Evolutionary conservation across 129 eudicot genomes (phyloP).

Genomic region (Centaurea solstitialis): DNA sequence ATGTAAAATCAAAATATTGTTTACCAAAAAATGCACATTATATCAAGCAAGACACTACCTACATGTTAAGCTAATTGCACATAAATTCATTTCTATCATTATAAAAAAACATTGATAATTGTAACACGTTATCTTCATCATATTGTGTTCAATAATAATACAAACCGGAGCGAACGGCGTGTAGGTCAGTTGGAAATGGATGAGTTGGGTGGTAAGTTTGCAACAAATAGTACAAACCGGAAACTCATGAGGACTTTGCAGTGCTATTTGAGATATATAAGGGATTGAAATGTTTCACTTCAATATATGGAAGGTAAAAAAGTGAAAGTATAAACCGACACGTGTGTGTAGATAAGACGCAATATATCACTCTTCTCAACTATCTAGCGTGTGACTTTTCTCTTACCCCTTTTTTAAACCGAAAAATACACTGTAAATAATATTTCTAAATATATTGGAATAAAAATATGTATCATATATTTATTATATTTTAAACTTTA

Average conservation of each 20-base stretch:
- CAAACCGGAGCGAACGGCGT: too few relatives aligned
- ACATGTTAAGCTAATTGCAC: not conserved
- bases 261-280: not conserved
- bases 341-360: not conserved
- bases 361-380: not conserved
- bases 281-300: not conserved
- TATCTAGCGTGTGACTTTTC: not conserved
- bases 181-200: too few relatives aligned
- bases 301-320: not conserved
- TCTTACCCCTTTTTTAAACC: not conserved
- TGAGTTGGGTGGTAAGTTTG: too few relatives aligned
- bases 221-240: too few relatives aligned
- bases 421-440: not conserved
- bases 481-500: too few relatives aligned
- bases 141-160: not conserved
- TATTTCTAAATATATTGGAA: too few relatives aligned
- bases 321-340: not conserved
- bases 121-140: not conserved
- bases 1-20: too few relatives aligned
- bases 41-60: not conserved
- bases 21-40: too few relatives aligned
- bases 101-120: too few relatives aligned
- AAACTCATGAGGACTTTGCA: not conserved
- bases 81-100: not conserved
- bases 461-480: too few relatives aligned